Base-by-base conservation (phyloP, 805 yeast genomes). In the Hemisphaericaspora nanyangensis region DNA sequence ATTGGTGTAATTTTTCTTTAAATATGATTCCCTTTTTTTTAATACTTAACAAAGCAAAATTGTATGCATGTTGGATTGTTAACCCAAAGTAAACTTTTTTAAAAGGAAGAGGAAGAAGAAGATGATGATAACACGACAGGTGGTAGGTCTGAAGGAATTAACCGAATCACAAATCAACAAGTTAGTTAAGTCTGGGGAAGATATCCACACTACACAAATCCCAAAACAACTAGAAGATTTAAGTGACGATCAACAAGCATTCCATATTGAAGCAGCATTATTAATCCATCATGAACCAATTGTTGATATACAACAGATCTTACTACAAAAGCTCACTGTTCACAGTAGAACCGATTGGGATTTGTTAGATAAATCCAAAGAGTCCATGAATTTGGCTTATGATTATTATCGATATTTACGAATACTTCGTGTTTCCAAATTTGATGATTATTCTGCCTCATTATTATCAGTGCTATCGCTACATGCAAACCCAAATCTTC, bases 401-500 rank as follows among this genome's bases (percentile, higher is more conserved):
- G 29, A 16, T 3, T 33, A 22, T 17, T 27, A 13, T 11, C 5
- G 20, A 19, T 27, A 35, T 17, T 27, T 35, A 30, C 38, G 24
- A 7, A 5, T 27, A 30, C 32, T 35, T 16, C 19, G 13, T 16
- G 20, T 16, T n/a, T 39, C 19, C n/a, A 12, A 26, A 13, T 15
- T 29, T 15, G 22, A 3, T 17, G n/a, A 7, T 13, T 25, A 28
- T 29, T 29, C 17, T 24, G n/a, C n/a, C n/a, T n/a, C n/a, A n/a
- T n/a, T n/a, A n/a, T n/a, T n/a, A n/a, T n/a, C n/a, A n/a, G n/a
- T 34, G 12, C n/a, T 46, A 17, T 51, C 63, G 1, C 46, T 35
- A 16, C 61, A 59, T 37, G 19, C 43, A 22, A 61, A 63, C 33
- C 63, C 65, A 1, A 19, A 54, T 31, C 51, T 55, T 5, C 65